Conservation (phyloP, 352 stramenopile genomes). For the Globisporangium sylvaticum region DNA sequence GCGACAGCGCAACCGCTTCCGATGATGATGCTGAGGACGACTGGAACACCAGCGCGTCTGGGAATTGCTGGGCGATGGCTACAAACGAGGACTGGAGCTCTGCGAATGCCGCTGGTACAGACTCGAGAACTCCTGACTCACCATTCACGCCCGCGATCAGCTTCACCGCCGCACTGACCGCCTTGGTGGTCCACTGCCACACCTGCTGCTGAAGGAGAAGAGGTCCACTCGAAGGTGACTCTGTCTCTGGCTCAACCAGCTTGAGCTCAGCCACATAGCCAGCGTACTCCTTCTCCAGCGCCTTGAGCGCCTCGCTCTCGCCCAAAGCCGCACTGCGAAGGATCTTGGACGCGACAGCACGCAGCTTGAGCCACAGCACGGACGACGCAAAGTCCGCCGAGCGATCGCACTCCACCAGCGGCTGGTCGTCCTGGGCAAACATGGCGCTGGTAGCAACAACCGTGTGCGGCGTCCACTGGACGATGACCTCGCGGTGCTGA, state of each 20-base stretch:
- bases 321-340: constrained; percentile 30
- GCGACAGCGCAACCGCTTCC: constrained; percentile 27
- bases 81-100: constrained; percentile 30
- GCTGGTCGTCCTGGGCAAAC: constrained; percentile 35
- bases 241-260: constrained; percentile 1
- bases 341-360: constrained; percentile 44
- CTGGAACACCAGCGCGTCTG: constrained; percentile 17
- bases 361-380: constrained; percentile 62
- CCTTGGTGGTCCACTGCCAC: constrained; percentile 50
- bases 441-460: constrained; percentile 31
- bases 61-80: constrained; percentile 23
- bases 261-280: constrained; percentile 17
- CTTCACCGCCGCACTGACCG: constrained; percentile 14
- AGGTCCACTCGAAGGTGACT: constrained; percentile 6
- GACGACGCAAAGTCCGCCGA: constrained; percentile 46
- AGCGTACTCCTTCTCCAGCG: constrained; percentile 32
- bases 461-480: constrained; percentile 51
- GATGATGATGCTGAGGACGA: not conserved
- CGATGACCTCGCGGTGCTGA: constrained; percentile 75
- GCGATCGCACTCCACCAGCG: constrained; percentile 65
- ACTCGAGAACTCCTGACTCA: not conserved
- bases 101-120: constrained; percentile 18
- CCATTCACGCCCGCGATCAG: constrained; percentile 4
- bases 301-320: constrained; percentile 24
- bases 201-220: constrained; percentile 27